phyloP scores from a whole-genome alignment of 78 protist species.

The Goniomonas avonlea region DNA sequence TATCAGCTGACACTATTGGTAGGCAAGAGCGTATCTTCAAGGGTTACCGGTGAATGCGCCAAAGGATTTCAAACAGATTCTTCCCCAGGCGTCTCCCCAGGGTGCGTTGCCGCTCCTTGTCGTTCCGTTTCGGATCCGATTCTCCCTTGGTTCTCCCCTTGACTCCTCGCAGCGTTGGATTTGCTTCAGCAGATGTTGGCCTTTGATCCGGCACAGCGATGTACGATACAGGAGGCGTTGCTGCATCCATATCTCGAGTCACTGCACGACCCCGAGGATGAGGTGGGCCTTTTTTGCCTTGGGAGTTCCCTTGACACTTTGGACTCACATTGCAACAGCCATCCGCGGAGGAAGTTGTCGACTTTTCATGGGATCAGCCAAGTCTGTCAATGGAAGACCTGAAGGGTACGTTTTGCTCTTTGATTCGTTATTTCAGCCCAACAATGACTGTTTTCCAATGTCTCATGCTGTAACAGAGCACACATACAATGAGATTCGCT shows the following conservation, averaged over 20 bases:
- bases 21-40: background rate
- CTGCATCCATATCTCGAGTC: conserved; percentile 70
- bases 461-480: no score
- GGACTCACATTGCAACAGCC: no score
- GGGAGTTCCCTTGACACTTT: no score
- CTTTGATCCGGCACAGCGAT: conserved; percentile 80
- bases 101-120: background rate
- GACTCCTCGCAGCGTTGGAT: conserved; percentile 61
- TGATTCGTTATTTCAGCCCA: no score
- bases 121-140: background rate
- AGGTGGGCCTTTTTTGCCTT: no score
- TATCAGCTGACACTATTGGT: background rate
- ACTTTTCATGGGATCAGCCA: background rate
- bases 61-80: background rate
- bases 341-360: background rate
- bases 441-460: no score
- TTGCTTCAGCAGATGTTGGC: conserved; percentile 69
- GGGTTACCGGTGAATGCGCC: background rate
- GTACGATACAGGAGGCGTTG: conserved; percentile 46
- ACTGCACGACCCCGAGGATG: conserved; percentile 46
- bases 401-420: no score
- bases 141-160: background rate
- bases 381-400: background rate
- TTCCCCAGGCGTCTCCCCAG: conserved; percentile 8
- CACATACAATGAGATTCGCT: background rate